phyloP scores from a whole-genome alignment of 1,139 yeast genomes.

The Yamadazyma buinensis region DNA sequence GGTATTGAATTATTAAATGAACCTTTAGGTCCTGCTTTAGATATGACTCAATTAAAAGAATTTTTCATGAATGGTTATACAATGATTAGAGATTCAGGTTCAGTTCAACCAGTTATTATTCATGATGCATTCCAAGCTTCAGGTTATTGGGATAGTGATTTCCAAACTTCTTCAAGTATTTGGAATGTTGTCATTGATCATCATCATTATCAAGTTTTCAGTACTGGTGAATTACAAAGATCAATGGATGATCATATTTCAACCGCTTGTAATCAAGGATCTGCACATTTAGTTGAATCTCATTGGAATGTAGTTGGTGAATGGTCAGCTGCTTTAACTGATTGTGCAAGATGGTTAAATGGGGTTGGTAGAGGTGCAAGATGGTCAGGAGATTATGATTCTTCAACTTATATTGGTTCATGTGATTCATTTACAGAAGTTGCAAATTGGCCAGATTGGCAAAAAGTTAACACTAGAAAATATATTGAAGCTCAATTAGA shows the following conservation, averaged over 20 bases:
- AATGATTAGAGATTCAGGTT: conserved; percentile 44
- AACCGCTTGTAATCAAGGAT: conserved; percentile 63
- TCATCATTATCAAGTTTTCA: conserved; percentile 88
- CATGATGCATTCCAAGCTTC: conserved; percentile 72
- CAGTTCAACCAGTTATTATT: conserved; percentile 51
- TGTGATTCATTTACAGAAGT: conserved; percentile 59
- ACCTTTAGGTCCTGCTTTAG: conserved; percentile 72
- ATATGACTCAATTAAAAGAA: conserved; percentile 54
- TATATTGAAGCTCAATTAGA: conserved; percentile 89
- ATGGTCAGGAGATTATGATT: conserved; percentile 65
- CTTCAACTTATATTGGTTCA: conserved; percentile 53
- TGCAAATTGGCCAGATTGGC: conserved; percentile 56
- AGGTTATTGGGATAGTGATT: conserved; percentile 58
- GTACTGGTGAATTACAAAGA: conserved; percentile 54
- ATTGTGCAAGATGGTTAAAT: conserved; percentile 88
- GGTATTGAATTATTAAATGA: conserved; percentile 89
- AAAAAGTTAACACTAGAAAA: conserved; percentile 56
- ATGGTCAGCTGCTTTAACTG: conserved; percentile 92
- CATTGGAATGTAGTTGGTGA: conserved; percentile 86
- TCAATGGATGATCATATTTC: conserved; percentile 58
- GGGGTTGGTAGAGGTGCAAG: conserved; percentile 91
- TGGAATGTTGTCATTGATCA: conserved; percentile 81
- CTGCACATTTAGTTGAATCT: conserved; percentile 44
- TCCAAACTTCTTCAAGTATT: conserved; percentile 34
- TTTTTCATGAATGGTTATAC: conserved; percentile 58